A percentile compares a stretch with the other conserved stretches of the same genome.
Evolutionary conservation across 495 filamentous ascomycete genomes (phyloP).

Genomic region (Lindgomyces ingoldianus): DNA sequence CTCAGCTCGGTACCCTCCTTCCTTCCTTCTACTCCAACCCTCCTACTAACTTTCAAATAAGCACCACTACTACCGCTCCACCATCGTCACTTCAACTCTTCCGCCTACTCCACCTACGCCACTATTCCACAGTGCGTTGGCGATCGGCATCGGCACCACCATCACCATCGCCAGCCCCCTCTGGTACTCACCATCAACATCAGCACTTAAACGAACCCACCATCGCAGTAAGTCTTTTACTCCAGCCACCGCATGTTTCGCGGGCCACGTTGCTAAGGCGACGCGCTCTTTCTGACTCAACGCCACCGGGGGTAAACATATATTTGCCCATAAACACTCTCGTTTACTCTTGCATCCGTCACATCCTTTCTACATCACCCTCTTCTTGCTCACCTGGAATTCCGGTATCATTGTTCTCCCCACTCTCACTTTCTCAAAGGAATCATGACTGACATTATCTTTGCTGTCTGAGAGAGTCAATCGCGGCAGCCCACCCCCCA

Average conservation of each 20-base stretch:
- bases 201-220: too few species aligned
- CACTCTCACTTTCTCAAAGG: not conserved
- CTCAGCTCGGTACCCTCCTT: not conserved
- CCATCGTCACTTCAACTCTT: slow-evolving; percentile 7
- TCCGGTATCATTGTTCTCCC: not conserved
- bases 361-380: not conserved
- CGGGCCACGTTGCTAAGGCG: not conserved
- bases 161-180: not conserved
- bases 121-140: not conserved
- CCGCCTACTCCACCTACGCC: slow-evolving; percentile 5
- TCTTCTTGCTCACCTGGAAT: not conserved
- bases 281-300: not conserved
- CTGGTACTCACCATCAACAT: not conserved
- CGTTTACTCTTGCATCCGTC: not conserved
- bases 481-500: too few species aligned
- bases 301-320: not conserved
- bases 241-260: too few species aligned
- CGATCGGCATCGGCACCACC: not conserved
- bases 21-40: slow-evolving; percentile 27
- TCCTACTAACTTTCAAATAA: slow-evolving; percentile 36
- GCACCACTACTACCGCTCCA: slow-evolving; percentile 21
- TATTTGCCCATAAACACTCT: not conserved
- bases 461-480: too few species aligned
- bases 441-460: not conserved
- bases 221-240: too few species aligned